A percentile compares a stretch with the other conserved stretches of the same genome.
Conservation (phyloP, 257 asterid genomes). For the Solanum ossicruentum region DNA sequence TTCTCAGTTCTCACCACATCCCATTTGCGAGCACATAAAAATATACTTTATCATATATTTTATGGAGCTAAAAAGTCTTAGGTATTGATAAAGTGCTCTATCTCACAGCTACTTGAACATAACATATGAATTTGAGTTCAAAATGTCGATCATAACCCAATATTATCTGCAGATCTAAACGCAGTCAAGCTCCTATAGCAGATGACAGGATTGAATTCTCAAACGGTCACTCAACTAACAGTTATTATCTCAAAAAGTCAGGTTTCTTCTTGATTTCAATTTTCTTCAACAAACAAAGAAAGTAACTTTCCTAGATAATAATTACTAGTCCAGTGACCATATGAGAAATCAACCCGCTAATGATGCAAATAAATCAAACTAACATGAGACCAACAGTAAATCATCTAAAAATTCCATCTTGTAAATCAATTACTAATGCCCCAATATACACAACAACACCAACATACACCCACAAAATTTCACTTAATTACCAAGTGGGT, state of each 20-base stretch:
- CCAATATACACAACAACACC: background rate
- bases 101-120: background rate
- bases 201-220: background rate
- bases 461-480: background rate
- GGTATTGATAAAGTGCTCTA: background rate
- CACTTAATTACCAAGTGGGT: background rate
- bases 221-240: no score
- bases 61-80: background rate
- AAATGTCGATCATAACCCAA: background rate
- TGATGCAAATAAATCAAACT: background rate
- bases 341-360: background rate
- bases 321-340: background rate
- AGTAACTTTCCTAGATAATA: no score
- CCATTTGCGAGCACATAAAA: background rate
- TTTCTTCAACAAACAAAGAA: background rate
- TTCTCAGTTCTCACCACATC: background rate
- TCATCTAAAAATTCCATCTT: background rate
- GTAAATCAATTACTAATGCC: background rate
- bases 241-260: no score
- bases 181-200: background rate
- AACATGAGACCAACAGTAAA: background rate
- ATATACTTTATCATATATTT: background rate
- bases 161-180: background rate
- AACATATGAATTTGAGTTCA: background rate
- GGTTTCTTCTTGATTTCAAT: background rate